Evolutionary conservation across 1,284 basidiomycete species (phyloP), one percentile per base, ranked within the genome.

Genomic region (Trichosporon asahii): DNA sequence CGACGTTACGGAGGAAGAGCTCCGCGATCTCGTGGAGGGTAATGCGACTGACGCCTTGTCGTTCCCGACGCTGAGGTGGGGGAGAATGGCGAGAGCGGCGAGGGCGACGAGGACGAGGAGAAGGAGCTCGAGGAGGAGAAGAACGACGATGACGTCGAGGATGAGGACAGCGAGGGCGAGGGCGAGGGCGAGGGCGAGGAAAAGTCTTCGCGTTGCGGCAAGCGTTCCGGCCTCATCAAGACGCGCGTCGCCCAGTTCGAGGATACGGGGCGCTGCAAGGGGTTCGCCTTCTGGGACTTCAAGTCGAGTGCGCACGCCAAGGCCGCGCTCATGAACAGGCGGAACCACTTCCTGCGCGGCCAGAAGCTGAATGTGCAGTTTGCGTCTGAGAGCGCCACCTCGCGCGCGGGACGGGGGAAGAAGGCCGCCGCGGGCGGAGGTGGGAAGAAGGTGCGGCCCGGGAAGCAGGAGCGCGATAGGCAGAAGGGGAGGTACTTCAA

Each of bases 271-370:
- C 86, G 90, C 72, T 98, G 96, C 84, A 99, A 98, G 87, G 96
- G 96, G 92, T 98, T 94, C 84, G 95, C 93, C 0, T 99, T 99
- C 81, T 87, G 97, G 70, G 97, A 99, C 82, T 99, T 99, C 82
- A 88, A 88, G 68, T 88, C 87, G 15, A 86, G 87, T 1, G 89
- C 91, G 69, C 87, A 91, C 72, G 94, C 96, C 11, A 97, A 94
- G 0, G 86, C 88, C 1, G 90, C 90, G 0, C 88, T 99, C 37
- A 86, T 90, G 74, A 94, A 98, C 79, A 87, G 90, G 55, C 89
- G 89, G 78, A 98, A 97, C 79, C 90, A 94, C 80, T 87, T 87
- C 61, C 86, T 97, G 65, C 88, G 94, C 79, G 94, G 94, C 6
- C 88, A 95, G 60, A 65, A 66, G 40, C 67, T 74, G 63, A 73